Percentiles rank a stretch among this genome's conserved stretches.
Conservation (phyloP, 75 land plant genomes). For the Picea sitchensis region DNA sequence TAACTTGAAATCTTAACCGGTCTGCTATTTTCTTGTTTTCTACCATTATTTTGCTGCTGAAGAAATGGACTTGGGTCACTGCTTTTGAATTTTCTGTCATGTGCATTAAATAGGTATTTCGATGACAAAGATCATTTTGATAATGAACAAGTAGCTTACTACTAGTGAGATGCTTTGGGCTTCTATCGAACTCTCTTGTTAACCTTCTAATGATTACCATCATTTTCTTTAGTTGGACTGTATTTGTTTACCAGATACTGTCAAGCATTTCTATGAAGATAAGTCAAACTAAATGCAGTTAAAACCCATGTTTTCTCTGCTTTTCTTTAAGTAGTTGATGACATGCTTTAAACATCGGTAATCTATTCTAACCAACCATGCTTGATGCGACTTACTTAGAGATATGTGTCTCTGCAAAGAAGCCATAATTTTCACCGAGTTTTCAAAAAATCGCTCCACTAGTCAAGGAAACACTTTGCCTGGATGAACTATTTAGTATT, state of each 20-base stretch:
- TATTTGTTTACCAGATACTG: neutral
- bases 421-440: too few species aligned
- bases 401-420: too few species aligned
- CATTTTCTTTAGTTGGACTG: neutral
- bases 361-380: too few species aligned
- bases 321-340: too few species aligned
- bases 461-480: neutral
- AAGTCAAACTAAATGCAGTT: too few species aligned
- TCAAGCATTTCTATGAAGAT: too few species aligned
- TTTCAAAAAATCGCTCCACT: too few species aligned
- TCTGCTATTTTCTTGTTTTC: neutral
- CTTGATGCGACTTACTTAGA: too few species aligned
- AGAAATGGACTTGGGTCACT: constrained; percentile 1
- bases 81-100: neutral
- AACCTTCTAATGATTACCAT: neutral
- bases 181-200: neutral
- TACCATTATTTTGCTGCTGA: neutral
- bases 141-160: neutral
- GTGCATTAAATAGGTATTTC: too few species aligned
- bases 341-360: too few species aligned
- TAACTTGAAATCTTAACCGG: neutral
- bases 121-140: neutral
- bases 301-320: too few species aligned
- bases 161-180: neutral
- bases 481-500: neutral